Evolutionary conservation across 306 rosid species (phyloP).

Genomic region (Styphnolobium japonicum): DNA sequence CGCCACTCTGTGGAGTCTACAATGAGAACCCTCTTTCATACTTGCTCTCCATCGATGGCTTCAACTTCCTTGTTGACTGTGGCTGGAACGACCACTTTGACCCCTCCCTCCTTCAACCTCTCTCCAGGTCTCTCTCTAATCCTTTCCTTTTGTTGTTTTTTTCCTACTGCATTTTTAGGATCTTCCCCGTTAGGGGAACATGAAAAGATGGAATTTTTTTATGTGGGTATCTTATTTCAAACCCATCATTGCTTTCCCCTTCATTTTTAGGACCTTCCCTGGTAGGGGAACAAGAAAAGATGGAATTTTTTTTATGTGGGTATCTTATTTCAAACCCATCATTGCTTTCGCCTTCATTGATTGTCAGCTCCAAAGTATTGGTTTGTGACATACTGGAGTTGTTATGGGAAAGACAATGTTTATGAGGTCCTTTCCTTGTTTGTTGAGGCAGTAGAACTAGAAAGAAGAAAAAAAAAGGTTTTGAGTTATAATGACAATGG

Average conservation of each 20-base stretch:
- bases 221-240: slow-evolving; percentile 15
- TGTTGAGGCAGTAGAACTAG: not conserved
- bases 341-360: not conserved
- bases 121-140: slow-evolving; percentile 61
- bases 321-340: not conserved
- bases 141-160: not conserved
- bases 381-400: not conserved
- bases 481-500: not conserved
- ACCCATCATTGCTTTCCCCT: not conserved
- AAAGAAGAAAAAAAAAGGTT: not conserved
- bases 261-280: not conserved
- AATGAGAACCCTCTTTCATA: slow-evolving; percentile 92
- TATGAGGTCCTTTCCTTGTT: not conserved
- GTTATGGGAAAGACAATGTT: not conserved
- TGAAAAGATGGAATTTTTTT: not conserved
- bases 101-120: slow-evolving; percentile 79
- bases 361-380: not conserved
- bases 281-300: not conserved
- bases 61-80: slow-evolving; percentile 89
- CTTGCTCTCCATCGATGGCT: slow-evolving; percentile 80
- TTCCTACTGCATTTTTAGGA: not conserved
- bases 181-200: not conserved
- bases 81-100: slow-evolving; percentile 98
- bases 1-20: slow-evolving; percentile 87
- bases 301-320: not conserved